phyloP scores from a whole-genome alignment of 2,329 filamentous ascomycete genomes.

The Penicillium italicum region DNA sequence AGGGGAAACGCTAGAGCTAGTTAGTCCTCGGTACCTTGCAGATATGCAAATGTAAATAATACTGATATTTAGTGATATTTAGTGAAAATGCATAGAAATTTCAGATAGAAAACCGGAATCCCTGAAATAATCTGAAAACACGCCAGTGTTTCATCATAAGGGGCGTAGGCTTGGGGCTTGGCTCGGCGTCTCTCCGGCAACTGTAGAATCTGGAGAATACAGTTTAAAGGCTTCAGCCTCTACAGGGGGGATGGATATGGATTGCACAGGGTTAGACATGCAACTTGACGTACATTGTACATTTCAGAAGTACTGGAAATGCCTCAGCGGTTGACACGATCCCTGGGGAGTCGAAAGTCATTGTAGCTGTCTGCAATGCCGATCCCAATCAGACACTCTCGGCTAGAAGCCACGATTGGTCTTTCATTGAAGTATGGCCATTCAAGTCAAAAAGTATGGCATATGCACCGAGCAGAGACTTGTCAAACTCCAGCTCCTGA shows the following conservation, averaged over 20 bases:
- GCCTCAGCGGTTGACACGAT: neutral
- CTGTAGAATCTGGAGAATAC: conserved; percentile 7
- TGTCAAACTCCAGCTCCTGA: conserved; percentile 4
- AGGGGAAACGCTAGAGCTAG: neutral
- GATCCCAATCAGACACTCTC: neutral
- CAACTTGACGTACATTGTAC: conserved; percentile 1
- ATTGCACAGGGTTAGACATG: conserved; percentile 1
- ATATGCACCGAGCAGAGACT: neutral
- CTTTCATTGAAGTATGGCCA: neutral
- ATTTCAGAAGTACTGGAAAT: neutral
- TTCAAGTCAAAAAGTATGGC: neutral
- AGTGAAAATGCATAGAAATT: neutral
- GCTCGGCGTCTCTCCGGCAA: conserved; percentile 24
- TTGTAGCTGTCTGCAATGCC: conserved; percentile 1
- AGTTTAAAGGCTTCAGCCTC: neutral
- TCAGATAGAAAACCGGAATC: conserved; percentile 12
- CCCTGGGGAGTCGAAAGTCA: neutral
- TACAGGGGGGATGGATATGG: conserved; percentile 1
- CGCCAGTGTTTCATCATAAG: conserved; percentile 27
- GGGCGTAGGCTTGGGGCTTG: conserved; percentile 3
- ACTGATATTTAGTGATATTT: neutral
- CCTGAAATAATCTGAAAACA: conserved; percentile 9
- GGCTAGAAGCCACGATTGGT: neutral
- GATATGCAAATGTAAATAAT: neutral
- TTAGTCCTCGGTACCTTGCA: conserved; percentile 12